Evolutionary conservation across 2,329 filamentous ascomycete species (phyloP), one percentile per base, ranked within the genome.

Genomic region (Talaromyces sp.): DNA sequence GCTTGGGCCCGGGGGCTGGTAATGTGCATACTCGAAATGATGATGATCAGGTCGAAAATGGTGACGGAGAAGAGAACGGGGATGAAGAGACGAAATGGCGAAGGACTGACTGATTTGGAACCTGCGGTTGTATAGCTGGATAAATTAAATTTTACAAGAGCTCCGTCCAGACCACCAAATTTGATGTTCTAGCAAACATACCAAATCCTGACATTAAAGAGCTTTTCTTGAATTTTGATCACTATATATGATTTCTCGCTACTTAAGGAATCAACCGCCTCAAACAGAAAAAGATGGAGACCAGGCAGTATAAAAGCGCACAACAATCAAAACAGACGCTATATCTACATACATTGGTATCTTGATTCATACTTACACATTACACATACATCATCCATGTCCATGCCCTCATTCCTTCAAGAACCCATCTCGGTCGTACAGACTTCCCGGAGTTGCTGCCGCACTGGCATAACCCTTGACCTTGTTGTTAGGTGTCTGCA

Each of bases 21-120:
- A 88, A 86, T 1, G 88, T 88, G 31, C 83, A 85, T 65, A 83
- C 85, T 50, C 82, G 86, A 63, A 85, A 85, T 58, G 88, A 88
- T 68, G 86, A 82, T 80, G 56, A 82, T 72, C 5, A 73, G 80
- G 64, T 78, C 74, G 79, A 78, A 25, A 81, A 84, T 69, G 45
- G 75, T 75, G 63, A 69, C 71, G 77, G 78, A 35, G 69, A 69
- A 1, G 74, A 77, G 62, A 78, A 77, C 19, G 81, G 84, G 69
- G 75, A 77, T 58, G 79, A 77, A 19, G 82, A 84, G 70, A 79
- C 78, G 11, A 86, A 86, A 71, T 86, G 84, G 84, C 78, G 81
- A 69, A 78, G 82, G 68, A 86, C 83, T 35, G 81, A 78, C 35
- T 67, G 43, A 64, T 31, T 31, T 31, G 11, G 2, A 56, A 11